Evolutionary conservation across 2,329 filamentous ascomycete genomes (phyloP).

Genomic region (Chaetomium globosum): DNA sequence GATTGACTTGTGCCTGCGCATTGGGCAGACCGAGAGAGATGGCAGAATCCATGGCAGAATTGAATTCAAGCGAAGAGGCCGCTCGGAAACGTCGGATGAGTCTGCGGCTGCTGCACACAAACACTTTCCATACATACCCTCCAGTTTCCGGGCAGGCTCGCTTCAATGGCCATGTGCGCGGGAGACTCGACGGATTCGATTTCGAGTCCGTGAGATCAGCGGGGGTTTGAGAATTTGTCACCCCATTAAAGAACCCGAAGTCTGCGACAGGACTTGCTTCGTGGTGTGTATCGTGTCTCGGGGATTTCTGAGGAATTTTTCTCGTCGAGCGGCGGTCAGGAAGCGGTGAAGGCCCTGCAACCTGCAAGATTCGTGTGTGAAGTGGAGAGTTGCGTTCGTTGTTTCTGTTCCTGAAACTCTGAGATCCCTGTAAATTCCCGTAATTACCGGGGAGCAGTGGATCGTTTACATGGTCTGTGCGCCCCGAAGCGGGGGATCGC

Average conservation of each 20-base stretch:
- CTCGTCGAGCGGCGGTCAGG: not conserved
- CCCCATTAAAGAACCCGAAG: not conserved
- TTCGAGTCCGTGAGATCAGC: not conserved
- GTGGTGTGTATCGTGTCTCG: constrained; percentile 8
- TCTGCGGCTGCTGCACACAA: not conserved
- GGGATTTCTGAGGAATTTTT: constrained; percentile 1
- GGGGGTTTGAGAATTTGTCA: not conserved
- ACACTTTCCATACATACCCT: not conserved
- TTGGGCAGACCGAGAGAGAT: constrained; percentile 4
- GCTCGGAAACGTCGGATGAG: constrained; percentile 11
- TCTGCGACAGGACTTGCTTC: constrained; percentile 2
- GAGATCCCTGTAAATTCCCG: constrained; percentile 20
- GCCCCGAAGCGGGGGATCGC: constrained; percentile 13
- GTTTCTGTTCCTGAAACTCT: constrained; percentile 32
- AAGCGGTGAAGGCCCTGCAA: constrained; percentile 8
- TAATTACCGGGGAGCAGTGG: constrained; percentile 17
- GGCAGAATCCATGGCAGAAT: not conserved
- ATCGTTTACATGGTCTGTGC: constrained; percentile 2
- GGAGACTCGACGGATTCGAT: constrained; percentile 7
- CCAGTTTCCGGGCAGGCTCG: too few relatives aligned
- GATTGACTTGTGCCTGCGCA: constrained; percentile 14
- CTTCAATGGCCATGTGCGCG: not conserved
- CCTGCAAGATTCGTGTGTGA: not conserved
- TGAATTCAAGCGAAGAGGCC: not conserved
- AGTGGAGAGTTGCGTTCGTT: constrained; percentile 7